A percentile compares a stretch with the other conserved stretches of the same genome.
phyloP scores from a whole-genome alignment of 2,329 filamentous ascomycete species.

The Cercospora nicotianae region DNA sequence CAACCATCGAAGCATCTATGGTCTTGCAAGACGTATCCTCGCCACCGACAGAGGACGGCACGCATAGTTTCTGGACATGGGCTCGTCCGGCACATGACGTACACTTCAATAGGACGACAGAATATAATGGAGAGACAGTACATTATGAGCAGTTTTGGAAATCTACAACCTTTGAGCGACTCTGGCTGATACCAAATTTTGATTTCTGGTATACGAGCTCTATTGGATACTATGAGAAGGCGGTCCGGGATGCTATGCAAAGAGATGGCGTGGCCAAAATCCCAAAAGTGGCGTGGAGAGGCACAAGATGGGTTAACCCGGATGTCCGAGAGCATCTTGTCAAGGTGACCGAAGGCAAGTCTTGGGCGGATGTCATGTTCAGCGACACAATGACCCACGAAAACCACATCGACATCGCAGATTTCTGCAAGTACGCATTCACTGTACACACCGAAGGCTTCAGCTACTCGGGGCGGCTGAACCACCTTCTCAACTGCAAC shows the following conservation, averaged over 20 bases:
- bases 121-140: slow-evolving; percentile 1
- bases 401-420: slow-evolving; percentile 21
- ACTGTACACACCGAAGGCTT: slow-evolving; percentile 34
- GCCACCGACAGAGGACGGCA: slow-evolving; percentile 17
- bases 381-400: slow-evolving; percentile 23
- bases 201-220: slow-evolving; percentile 18
- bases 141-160: slow-evolving; percentile 8
- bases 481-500: slow-evolving; percentile 32
- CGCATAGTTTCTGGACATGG: slow-evolving; percentile 21
- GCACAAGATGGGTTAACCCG: slow-evolving; percentile 32
- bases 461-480: slow-evolving; percentile 33
- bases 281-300: slow-evolving; percentile 36
- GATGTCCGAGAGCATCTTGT: slow-evolving; percentile 36
- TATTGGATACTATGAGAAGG: slow-evolving; percentile 19
- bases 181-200: slow-evolving; percentile 23
- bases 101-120: slow-evolving; percentile 9
- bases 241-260: slow-evolving; percentile 13
- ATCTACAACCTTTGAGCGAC: slow-evolving; percentile 7
- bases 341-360: slow-evolving; percentile 32
- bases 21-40: slow-evolving; percentile 22
- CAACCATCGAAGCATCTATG: slow-evolving; percentile 26
- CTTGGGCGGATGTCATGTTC: slow-evolving; percentile 41
- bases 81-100: slow-evolving; percentile 7
- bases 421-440: slow-evolving; percentile 33
- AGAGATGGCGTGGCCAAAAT: slow-evolving; percentile 28